Conservation (phyloP, 495 filamentous ascomycete species). For the Trypethelium eluteriae region DNA sequence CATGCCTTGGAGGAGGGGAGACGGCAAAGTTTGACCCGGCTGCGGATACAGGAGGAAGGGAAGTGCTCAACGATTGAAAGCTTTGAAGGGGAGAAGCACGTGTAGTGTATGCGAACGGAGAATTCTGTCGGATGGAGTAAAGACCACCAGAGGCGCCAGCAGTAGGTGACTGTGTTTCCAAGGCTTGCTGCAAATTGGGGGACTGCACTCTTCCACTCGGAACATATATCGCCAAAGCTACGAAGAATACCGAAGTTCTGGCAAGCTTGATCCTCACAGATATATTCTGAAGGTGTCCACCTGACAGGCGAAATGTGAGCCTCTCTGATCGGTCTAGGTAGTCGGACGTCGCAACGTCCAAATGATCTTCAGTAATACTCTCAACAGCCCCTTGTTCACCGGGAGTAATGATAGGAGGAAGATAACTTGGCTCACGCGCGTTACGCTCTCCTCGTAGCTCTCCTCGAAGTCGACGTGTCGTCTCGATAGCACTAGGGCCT, state of each 20-base stretch:
- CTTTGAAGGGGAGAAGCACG: constrained; percentile 9
- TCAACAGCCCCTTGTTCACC: constrained; percentile 27
- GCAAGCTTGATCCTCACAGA: constrained; percentile 27
- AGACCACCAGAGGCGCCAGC: not conserved
- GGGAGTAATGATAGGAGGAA: constrained; percentile 35
- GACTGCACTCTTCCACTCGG: not conserved
- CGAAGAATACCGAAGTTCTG: constrained; percentile 31
- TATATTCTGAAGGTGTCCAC: constrained; percentile 18
- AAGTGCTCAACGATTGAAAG: constrained; percentile 3
- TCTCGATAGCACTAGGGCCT: constrained; percentile 15
- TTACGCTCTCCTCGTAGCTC: constrained; percentile 35
- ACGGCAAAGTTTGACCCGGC: not conserved
- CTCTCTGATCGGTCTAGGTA: constrained; percentile 20
- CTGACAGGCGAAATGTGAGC: constrained; percentile 26
- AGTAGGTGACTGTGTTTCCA: not conserved
- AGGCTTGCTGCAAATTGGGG: not conserved
- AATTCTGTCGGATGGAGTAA: not conserved
- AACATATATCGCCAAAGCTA: constrained; percentile 23
- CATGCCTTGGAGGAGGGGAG: not conserved
- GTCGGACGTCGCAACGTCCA: constrained; percentile 26
- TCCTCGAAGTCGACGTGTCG: constrained; percentile 28
- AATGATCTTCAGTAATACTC: constrained; percentile 23
- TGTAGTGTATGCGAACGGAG: not conserved
- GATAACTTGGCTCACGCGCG: constrained; percentile 35
- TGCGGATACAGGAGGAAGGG: not conserved